A percentile compares a stretch with the other conserved stretches of the same genome.
phyloP scores from a whole-genome alignment of 495 filamentous ascomycete genomes.

The Penicillium coffeae region DNA sequence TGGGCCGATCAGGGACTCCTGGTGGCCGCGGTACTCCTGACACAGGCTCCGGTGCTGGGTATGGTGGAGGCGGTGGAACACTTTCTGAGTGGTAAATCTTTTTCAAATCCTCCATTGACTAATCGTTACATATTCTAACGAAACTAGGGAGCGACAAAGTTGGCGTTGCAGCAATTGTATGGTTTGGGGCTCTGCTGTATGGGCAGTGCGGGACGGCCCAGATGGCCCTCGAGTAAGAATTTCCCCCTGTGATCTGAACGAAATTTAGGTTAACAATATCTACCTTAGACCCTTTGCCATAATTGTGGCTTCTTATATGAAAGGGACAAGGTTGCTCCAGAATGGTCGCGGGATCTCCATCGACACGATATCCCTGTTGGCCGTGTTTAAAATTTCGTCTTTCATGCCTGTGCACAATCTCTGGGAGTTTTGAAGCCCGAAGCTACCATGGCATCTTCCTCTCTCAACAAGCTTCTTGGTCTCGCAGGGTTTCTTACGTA shows the following conservation, averaged over 20 bases:
- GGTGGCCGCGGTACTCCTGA: constrained; percentile 74
- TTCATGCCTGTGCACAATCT: too few species aligned
- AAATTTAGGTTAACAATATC: background rate
- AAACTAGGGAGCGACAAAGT: constrained; percentile 63
- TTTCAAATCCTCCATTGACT: constrained; percentile 7
- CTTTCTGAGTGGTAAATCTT: constrained; percentile 60
- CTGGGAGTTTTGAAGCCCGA: too few species aligned
- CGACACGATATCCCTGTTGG: constrained; percentile 48
- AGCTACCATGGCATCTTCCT: too few species aligned
- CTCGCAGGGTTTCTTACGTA: too few species aligned
- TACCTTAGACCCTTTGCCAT: constrained; percentile 75
- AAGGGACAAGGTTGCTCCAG: constrained; percentile 76
- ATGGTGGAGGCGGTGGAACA: constrained; percentile 64
- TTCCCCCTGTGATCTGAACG: background rate
- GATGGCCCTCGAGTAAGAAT: constrained; percentile 67
- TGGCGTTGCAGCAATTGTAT: constrained; percentile 92
- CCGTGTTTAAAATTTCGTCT: constrained; percentile 16
- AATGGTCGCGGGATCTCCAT: constrained; percentile 79
- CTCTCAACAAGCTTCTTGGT: too few species aligned
- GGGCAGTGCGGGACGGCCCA: constrained; percentile 92
- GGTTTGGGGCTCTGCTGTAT: constrained; percentile 84
- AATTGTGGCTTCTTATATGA: constrained; percentile 91
- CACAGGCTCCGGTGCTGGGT: constrained; percentile 57
- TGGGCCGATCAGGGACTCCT: constrained; percentile 62
- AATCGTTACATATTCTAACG: constrained; percentile 5